Base-by-base conservation (phyloP, 2,329 filamentous ascomycete species). In the Macrophomina tecta region DNA sequence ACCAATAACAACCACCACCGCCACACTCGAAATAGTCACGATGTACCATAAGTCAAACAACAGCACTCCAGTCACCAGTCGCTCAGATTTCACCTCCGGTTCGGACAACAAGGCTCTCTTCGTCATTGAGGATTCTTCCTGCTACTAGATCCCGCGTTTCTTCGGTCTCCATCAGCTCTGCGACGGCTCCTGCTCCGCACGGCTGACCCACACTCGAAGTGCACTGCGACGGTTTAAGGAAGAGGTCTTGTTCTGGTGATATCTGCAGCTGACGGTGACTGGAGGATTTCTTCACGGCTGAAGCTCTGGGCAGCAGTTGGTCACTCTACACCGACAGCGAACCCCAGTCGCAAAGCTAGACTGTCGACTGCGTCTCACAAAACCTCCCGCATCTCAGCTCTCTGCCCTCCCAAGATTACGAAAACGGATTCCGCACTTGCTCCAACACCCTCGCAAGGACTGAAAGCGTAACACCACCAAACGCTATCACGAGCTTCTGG, bases 201-300 rank as follows among this genome's bases (percentile, higher is more conserved):
- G 12, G 65, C 65, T 60, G 62, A 46, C 38, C 53, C 42, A 60
- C 62, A 71, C 65, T 79, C 76, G 73, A 74, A 79, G 76, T 73
- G 72, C 71, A 71, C 73, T 75, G 76, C 76, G 75, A 70, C 67
- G 64, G 73, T 77, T 74, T 77, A 70, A 38, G 68, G 69, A 69
- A 61, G 73, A 77, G 74, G 73, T 76, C 76, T 78, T 79, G 75
- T 78, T 76, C 71, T 73, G 74, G 77, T 78, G 76, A 78, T 77
- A 77, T 66, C 77, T 80, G 78, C 73, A 77, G 78, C 75, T 77
- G 77, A 78, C 78, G 75, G 78, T 78, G 77, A 77, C 78, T 80
- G 78, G 78, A 79, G 77, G 46, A 38, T 36, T 48, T 55, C 56
- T 32, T 46, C 61, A 64, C 64, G 45, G 64, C 64, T 58, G 40